These are phyloP conservation scores for Gossypium schwendimanii DNA, from an alignment of 441 rosid species.

Conservation along the genomic window DNA sequence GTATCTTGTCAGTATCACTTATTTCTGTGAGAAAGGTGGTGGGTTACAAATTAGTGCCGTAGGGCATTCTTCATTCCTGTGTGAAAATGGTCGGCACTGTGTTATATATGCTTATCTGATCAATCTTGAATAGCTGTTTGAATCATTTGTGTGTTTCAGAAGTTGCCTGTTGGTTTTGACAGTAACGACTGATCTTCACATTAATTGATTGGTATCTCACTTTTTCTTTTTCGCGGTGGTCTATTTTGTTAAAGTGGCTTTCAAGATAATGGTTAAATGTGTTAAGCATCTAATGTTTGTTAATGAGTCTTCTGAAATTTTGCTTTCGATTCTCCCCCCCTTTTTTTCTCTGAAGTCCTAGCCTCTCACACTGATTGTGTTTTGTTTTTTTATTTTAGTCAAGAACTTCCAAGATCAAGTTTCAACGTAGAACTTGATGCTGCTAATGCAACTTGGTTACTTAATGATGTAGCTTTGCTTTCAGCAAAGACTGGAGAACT, in stretches of 20 bases:
- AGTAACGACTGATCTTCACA: not conserved
- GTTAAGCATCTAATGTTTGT: not conserved
- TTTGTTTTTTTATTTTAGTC: constrained; percentile 49
- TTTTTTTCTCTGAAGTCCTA: too few relatives aligned
- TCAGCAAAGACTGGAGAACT: constrained; percentile 92
- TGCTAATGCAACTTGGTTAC: constrained; percentile 82
- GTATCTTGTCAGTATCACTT: not conserved
- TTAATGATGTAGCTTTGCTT: constrained; percentile 75
- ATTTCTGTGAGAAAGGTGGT: not conserved
- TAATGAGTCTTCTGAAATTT: not conserved
- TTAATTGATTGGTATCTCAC: not conserved
- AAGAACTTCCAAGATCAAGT: constrained; percentile 84
- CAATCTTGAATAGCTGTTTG: constrained; percentile 2
- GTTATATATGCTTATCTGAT: not conserved
- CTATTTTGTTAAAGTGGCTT: not conserved
- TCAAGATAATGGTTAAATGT: not conserved
- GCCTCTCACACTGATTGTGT: not conserved
- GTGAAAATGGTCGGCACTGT: not conserved
- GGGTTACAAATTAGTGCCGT: constrained; percentile 1
- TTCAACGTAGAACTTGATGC: constrained; percentile 94
- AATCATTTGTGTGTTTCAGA: not conserved
- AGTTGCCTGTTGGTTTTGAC: constrained; percentile 1
- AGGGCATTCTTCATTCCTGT: not conserved
- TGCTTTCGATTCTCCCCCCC: not conserved
- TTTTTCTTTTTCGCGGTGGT: not conserved